phyloP scores from a whole-genome alignment of 129 eudicot genomes.

The Cynara cardunculus region DNA sequence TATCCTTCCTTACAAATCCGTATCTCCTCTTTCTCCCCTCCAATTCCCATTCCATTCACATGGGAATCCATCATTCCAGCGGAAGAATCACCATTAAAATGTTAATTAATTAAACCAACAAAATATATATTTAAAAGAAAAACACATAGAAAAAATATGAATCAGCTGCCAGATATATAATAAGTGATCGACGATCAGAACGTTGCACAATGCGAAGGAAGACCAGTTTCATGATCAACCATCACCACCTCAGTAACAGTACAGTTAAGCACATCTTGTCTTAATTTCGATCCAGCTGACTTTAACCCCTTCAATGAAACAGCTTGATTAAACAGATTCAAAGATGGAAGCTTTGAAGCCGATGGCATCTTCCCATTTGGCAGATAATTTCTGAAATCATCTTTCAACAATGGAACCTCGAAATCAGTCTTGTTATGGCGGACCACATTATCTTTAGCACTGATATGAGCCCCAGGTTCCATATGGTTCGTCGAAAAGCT shows the following conservation, averaged over 20 bases:
- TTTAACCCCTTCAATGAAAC: constrained; percentile 81
- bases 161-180: background rate
- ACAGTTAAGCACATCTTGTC: constrained; percentile 86
- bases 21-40: constrained; percentile 16
- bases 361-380: constrained; percentile 89
- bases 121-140: background rate
- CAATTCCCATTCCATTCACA: constrained; percentile 24
- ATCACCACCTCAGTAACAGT: constrained; percentile 49
- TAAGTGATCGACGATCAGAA: constrained; percentile 34
- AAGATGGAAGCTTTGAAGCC: constrained; percentile 78
- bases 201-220: constrained; percentile 69
- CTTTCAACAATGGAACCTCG: constrained; percentile 84
- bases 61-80: constrained; percentile 17
- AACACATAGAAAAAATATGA: constrained; percentile 16
- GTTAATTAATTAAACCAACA: constrained; percentile 17
- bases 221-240: constrained; percentile 75
- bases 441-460: constrained; percentile 81
- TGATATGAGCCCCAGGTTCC: constrained; percentile 96
- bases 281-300: constrained; percentile 88
- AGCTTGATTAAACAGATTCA: constrained; percentile 82
- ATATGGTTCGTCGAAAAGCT: constrained; percentile 97
- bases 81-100: constrained; percentile 8
- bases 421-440: constrained; percentile 80
- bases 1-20: constrained; percentile 3
- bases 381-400: constrained; percentile 64